A percentile compares a stretch with the other conserved stretches of the same genome.
Evolutionary conservation across 2,329 filamentous ascomycete species (phyloP).

Genomic region (Claviceps citrina): DNA sequence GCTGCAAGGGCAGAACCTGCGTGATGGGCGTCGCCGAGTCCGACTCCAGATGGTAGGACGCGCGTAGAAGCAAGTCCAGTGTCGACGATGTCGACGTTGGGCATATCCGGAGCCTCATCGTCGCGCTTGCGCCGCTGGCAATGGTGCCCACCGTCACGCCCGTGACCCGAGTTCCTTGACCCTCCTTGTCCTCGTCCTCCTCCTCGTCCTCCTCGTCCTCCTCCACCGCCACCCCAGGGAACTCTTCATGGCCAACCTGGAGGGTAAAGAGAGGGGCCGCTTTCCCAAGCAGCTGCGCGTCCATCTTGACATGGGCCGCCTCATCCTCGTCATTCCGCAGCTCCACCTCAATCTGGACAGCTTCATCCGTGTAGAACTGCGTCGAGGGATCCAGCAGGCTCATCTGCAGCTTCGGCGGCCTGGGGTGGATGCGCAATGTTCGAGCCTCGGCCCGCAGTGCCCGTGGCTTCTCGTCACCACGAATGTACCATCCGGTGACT

Average conservation of each 20-base stretch:
- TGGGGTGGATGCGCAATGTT: slow-evolving; percentile 60
- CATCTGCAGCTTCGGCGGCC: slow-evolving; percentile 83
- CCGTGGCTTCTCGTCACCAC: slow-evolving; percentile 27
- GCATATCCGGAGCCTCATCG: slow-evolving; percentile 32
- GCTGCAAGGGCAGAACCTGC: slow-evolving; percentile 51
- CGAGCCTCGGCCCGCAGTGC: slow-evolving; percentile 35
- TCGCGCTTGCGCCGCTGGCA: slow-evolving; percentile 26
- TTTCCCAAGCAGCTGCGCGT: slow-evolving; percentile 50
- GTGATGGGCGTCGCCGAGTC: slow-evolving; percentile 70
- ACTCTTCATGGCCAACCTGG: slow-evolving; percentile 19
- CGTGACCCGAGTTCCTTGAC: slow-evolving; percentile 27
- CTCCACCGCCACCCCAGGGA: slow-evolving; percentile 12
- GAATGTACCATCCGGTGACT: slow-evolving; percentile 35
- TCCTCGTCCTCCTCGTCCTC: slow-evolving; percentile 19
- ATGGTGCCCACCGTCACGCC: slow-evolving; percentile 33
- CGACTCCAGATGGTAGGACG: slow-evolving; percentile 62
- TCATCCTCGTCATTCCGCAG: slow-evolving; percentile 74
- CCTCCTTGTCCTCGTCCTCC: slow-evolving; percentile 19
- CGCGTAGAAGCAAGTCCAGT: slow-evolving; percentile 56
- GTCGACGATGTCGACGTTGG: slow-evolving; percentile 34
- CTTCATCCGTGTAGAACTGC: slow-evolving; percentile 77
- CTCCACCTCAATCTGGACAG: slow-evolving; percentile 50
- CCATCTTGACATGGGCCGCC: slow-evolving; percentile 54
- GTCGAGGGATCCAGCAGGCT: slow-evolving; percentile 43
- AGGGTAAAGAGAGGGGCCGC: slow-evolving; percentile 32